A percentile compares a stretch with the other conserved stretches of the same genome.
These are phyloP conservation scores for Cryptococcus maquisensis DNA, from an alignment of 1,284 basidiomycete genomes.

Conservation along the genomic window DNA sequence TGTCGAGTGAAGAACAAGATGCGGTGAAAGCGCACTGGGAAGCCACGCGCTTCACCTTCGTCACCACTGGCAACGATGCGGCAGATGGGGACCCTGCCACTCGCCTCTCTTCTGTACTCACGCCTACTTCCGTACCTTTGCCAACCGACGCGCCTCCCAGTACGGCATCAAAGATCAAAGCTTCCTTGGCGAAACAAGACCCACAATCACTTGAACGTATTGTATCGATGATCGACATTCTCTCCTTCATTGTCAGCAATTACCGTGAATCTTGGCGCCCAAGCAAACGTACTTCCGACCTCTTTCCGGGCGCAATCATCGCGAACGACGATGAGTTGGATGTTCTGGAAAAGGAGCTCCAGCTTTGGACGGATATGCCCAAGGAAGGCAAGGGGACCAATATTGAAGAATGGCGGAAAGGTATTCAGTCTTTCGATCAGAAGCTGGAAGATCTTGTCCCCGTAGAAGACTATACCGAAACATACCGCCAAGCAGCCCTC, in stretches of 20 bases:
- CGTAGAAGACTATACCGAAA: constrained; percentile 28
- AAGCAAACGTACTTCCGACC: no score
- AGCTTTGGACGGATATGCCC: neutral
- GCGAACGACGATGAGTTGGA: neutral
- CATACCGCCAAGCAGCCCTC: constrained; percentile 31
- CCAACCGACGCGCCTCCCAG: no score
- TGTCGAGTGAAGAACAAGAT: constrained; percentile 15
- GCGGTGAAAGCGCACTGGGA: constrained; percentile 16
- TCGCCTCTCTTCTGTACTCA: neutral
- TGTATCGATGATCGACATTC: neutral
- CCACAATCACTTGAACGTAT: neutral
- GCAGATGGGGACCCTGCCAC: neutral
- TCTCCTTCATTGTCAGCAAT: neutral
- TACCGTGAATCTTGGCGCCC: neutral
- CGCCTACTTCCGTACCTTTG: no score
- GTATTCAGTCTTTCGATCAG: constrained; percentile 25
- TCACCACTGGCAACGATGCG: constrained; percentile 1
- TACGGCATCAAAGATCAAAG: neutral
- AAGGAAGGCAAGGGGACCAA: neutral
- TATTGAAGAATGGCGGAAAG: constrained; percentile 1
- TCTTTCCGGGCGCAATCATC: no score
- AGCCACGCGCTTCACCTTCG: constrained; percentile 12
- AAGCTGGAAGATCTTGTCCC: constrained; percentile 22
- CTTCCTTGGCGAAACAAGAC: neutral
- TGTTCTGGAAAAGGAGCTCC: neutral